A percentile compares a stretch with the other conserved stretches of the same genome.
These are phyloP conservation scores for Phlegmacium glaucopus DNA, from an alignment of 768 basidiomycete species.

Conservation along the genomic window DNA sequence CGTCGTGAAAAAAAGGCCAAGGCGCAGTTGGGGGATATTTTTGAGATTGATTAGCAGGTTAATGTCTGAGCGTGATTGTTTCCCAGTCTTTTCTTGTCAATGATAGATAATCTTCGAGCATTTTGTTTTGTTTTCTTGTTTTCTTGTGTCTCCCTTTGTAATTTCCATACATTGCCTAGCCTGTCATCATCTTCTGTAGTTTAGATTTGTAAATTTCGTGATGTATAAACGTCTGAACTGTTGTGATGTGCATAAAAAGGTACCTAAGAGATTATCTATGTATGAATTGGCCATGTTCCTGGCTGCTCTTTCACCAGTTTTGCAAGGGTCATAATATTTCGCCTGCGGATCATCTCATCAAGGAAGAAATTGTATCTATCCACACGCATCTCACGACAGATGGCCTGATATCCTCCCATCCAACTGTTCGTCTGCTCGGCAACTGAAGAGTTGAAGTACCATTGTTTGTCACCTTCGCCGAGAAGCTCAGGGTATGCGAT, in stretches of 20 bases:
- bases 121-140: not conserved
- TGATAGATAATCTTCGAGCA: not conserved
- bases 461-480: not conserved
- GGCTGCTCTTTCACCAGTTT: conserved; percentile 1
- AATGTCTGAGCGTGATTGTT: no score
- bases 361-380: conserved; percentile 25
- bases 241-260: not conserved
- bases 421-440: conserved; percentile 6
- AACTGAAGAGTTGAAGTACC: conserved; percentile 25
- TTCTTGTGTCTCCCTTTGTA: not conserved
- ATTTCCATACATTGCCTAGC: not conserved
- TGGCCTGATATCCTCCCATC: conserved; percentile 24
- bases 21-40: not conserved
- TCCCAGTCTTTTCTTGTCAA: not conserved
- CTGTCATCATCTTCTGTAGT: not conserved
- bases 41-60: not conserved
- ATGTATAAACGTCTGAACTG: not conserved
- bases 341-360: conserved; percentile 30
- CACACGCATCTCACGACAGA: conserved; percentile 25
- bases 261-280: not conserved
- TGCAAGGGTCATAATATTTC: conserved; percentile 9
- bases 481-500: conserved; percentile 1
- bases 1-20: not conserved
- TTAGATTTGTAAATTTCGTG: not conserved
- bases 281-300: not conserved